Evolutionary conservation across 495 filamentous ascomycete species (phyloP).

Genomic region (Daldinia bambusicola): DNA sequence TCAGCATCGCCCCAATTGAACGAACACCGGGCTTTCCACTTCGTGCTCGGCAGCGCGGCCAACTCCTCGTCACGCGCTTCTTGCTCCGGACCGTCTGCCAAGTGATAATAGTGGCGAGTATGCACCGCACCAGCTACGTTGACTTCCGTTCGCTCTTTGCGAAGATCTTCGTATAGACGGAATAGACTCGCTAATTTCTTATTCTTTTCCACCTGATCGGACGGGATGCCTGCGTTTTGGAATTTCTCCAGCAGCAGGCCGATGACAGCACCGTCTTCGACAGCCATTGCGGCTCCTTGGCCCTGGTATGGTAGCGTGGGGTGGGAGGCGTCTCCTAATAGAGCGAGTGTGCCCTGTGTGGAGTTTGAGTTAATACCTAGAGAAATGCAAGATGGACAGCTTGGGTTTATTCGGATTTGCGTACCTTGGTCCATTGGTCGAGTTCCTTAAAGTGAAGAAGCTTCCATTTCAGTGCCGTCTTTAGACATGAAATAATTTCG

Average conservation of each 20-base stretch:
- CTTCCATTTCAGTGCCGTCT: conserved; percentile 1
- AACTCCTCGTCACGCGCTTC: neutral
- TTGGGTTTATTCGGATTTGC: neutral
- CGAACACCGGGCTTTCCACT: neutral
- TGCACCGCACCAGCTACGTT: neutral
- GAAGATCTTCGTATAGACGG: neutral
- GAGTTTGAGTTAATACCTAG: neutral
- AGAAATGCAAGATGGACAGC: too few relatives aligned
- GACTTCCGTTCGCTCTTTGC: neutral
- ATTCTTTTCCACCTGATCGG: neutral
- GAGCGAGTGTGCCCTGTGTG: neutral
- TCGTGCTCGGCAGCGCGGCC: neutral
- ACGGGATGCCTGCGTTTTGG: neutral
- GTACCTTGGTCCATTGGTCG: neutral
- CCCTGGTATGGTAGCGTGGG: conserved; percentile 1
- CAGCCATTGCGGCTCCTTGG: neutral
- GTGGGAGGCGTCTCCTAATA: neutral
- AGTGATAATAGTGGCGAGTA: conserved; percentile 2
- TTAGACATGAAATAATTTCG: conserved; percentile 1
- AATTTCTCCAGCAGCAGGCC: neutral
- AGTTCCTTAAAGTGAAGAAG: neutral
- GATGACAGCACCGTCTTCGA: neutral
- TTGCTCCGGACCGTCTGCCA: neutral
- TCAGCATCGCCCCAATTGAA: conserved; percentile 2
- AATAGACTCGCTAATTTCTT: neutral